Base-by-base conservation (phyloP, 768 basidiomycete genomes). In the Tulasnella sp. region DNA sequence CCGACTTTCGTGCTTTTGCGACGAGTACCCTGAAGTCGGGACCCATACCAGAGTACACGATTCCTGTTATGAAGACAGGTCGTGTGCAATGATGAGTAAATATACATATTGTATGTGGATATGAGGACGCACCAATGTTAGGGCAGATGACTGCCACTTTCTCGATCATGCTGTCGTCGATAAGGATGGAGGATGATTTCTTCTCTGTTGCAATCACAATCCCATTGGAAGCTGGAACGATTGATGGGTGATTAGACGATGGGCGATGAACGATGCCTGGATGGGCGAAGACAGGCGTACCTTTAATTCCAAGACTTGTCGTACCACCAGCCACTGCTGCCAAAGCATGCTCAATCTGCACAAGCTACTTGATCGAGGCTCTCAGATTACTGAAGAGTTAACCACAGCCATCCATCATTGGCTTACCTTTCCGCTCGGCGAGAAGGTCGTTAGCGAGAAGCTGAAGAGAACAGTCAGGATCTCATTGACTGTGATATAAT, bases 191-290 rank as follows among this genome's bases (percentile, higher is more conserved):
- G 19, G 95, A 91, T 10, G 93, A 83, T 77, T 98, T 98, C 85
- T 99, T 99, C 77, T 98, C 96, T 4, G 96, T 98, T 42, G 96
- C 95, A 66, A 99, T 91, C 64, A 99, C 96, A 68, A 99, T 95
- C 61, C 96, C 96, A 73, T 99, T 99, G 44, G 96, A 90, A 27
- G 96, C 96, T 98, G 69, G 9, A 42, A 56, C 17, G n/a, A 51
- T 30, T 15, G 3, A 23, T 21, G 8, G 41, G 10, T 10, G 23
- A 32, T 58, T 26, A 61, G 54, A 11, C 3, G 24, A 38, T 38
- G 15, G 15, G 5, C 34, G 34, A 7, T 13, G 8, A 26, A 54
- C 17, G 49, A 2, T 56, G 45, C 58, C 54, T 59, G 43, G 34
- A 5, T 15, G 34, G 7, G 15, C 30, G 48, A 56, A 26, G 50